phyloP scores from a whole-genome alignment of 257 asterid species.

The Jasminum sambac region DNA sequence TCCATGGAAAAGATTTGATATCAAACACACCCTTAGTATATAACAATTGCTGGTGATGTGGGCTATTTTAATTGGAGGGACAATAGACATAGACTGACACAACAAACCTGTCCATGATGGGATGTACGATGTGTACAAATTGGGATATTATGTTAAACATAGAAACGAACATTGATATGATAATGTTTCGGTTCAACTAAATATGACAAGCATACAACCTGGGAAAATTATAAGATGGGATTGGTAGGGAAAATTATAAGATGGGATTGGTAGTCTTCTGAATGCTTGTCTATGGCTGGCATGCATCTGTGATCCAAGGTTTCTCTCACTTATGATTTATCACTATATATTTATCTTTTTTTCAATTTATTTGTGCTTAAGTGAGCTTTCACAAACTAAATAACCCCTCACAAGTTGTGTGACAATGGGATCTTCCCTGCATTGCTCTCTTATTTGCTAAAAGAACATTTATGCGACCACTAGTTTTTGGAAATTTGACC shows the following conservation, averaged over 20 bases:
- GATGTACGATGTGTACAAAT: background rate
- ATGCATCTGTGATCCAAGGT: background rate
- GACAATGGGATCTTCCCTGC: background rate
- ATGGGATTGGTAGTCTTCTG: background rate
- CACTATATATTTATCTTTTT: background rate
- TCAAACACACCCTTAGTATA: too few species aligned
- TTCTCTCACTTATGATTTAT: background rate
- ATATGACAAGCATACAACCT: background rate
- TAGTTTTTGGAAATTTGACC: conserved; percentile 6
- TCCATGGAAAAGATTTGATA: too few species aligned
- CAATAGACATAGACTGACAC: too few species aligned
- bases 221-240: background rate
- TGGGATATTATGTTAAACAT: background rate
- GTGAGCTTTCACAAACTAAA: background rate
- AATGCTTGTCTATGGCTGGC: background rate
- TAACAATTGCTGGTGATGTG: too few species aligned
- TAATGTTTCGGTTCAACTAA: background rate
- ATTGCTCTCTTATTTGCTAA: background rate
- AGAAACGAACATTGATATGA: background rate
- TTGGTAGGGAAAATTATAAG: background rate
- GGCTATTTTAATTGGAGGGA: too few species aligned
- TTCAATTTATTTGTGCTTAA: background rate
- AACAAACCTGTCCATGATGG: background rate
- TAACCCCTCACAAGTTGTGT: background rate
- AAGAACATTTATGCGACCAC: background rate